A percentile compares a stretch with the other conserved stretches of the same genome.
phyloP scores from a whole-genome alignment of 1,139 yeast species.

The Candida mesenterica region DNA sequence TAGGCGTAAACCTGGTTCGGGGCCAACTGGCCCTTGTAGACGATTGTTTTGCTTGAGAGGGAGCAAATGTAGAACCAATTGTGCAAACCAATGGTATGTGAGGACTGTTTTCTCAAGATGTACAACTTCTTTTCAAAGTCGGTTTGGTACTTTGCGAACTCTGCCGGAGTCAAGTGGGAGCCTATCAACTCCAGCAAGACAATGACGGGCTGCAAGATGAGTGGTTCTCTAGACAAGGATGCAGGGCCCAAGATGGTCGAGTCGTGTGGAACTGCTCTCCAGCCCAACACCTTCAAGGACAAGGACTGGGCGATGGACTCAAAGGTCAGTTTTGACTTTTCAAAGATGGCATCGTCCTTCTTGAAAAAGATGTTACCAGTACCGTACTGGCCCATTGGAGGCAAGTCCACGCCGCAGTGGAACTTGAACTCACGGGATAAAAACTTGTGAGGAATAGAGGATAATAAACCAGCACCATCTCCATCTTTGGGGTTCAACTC shows the following conservation, averaged over 20 bases:
- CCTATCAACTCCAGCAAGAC: slow-evolving; percentile 58
- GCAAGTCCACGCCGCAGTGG: slow-evolving; percentile 59
- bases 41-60: slow-evolving; percentile 82
- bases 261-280: slow-evolving; percentile 97
- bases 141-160: slow-evolving; percentile 61
- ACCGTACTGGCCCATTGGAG: slow-evolving; percentile 85
- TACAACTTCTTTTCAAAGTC: slow-evolving; percentile 81
- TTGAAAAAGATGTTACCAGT: slow-evolving; percentile 92
- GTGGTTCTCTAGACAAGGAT: slow-evolving; percentile 89
- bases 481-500: slow-evolving; percentile 96
- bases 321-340: slow-evolving; percentile 70
- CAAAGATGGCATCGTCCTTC: slow-evolving; percentile 67
- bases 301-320: slow-evolving; percentile 75
- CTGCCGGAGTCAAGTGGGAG: slow-evolving; percentile 42
- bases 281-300: slow-evolving; percentile 82
- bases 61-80: slow-evolving; percentile 98
- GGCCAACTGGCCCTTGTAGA: slow-evolving; percentile 95
- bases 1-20: slow-evolving; percentile 95
- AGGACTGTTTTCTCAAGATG: slow-evolving; percentile 83
- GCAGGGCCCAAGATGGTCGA: slow-evolving; percentile 93
- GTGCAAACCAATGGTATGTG: slow-evolving; percentile 88
- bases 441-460: slow-evolving; percentile 88
- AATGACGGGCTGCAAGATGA: slow-evolving; percentile 83
- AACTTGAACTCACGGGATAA: slow-evolving; percentile 79
- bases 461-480: slow-evolving; percentile 97